A percentile compares a stretch with the other conserved stretches of the same genome.
These are phyloP conservation scores for Desmodesmus armatus DNA, from an alignment of 139 green algal species.

Conservation along the genomic window DNA sequence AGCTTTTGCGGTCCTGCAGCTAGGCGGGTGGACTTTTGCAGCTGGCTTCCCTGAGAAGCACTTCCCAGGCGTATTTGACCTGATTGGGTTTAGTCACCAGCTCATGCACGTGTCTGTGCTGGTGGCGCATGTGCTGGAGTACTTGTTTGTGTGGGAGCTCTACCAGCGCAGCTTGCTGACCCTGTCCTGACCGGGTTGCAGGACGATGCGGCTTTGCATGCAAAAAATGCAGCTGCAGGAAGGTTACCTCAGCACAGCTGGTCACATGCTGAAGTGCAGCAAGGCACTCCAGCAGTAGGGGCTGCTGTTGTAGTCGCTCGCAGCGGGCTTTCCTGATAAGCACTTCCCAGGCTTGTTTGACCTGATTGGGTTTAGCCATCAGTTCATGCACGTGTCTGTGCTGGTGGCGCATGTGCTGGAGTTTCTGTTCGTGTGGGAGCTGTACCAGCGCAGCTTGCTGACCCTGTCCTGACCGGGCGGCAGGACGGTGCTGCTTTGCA, in stretches of 20 bases:
- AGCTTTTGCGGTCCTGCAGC: conserved; percentile 26
- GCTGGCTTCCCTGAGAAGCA: conserved; percentile 34
- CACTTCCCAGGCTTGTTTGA: conserved; percentile 33
- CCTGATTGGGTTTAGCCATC: conserved; percentile 15
- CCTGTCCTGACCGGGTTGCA: too few species aligned
- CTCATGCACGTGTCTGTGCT: conserved; percentile 44
- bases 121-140: conserved; percentile 43
- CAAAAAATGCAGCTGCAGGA: too few species aligned
- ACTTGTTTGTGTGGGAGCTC: conserved; percentile 42
- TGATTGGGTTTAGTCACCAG: conserved; percentile 22
- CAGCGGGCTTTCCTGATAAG: conserved; percentile 37
- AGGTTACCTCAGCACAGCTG: too few species aligned
- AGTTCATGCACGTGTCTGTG: conserved; percentile 47
- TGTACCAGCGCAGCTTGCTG: conserved; percentile 23
- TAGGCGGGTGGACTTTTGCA: conserved; percentile 37
- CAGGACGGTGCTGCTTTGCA: too few species aligned
- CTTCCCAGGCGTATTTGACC: conserved; percentile 35
- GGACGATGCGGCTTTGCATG: too few species aligned
- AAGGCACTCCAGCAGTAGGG: too few species aligned
- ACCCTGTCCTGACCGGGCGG: too few species aligned
- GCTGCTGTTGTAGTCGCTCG: too few species aligned
- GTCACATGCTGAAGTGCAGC: too few species aligned
- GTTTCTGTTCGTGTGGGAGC: conserved; percentile 41
- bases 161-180: conserved; percentile 14
- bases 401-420: conserved; percentile 38